Conservation (phyloP, 345 rosid genomes). For the Eucalyptus polybractea region DNA sequence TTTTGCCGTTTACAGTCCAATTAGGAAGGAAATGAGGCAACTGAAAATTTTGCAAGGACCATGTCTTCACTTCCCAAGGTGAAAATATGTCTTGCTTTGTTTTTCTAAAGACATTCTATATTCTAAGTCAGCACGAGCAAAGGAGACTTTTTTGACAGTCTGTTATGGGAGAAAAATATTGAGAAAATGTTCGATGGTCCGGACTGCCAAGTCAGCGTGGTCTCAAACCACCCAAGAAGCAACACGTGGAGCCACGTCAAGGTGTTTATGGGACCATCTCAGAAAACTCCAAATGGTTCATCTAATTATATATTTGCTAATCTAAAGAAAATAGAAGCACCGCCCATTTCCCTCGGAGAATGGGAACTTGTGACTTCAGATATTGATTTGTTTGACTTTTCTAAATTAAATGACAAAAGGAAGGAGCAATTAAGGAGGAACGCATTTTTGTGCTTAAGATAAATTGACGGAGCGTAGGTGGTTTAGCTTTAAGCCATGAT, state of each 20-base stretch:
- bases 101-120: background rate
- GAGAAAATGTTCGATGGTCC: too few relatives aligned
- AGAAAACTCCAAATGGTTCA: background rate
- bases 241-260: too few relatives aligned
- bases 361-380: too few relatives aligned
- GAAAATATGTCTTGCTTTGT: background rate
- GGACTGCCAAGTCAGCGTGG: too few relatives aligned
- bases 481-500: slow-evolving; percentile 23
- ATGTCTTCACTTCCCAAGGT: too few relatives aligned
- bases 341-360: background rate
- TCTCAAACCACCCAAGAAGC: too few relatives aligned
- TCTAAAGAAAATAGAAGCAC: background rate
- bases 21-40: background rate
- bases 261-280: background rate
- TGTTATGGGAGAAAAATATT: background rate
- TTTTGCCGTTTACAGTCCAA: too few relatives aligned
- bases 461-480: slow-evolving; percentile 10
- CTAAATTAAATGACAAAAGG: too few relatives aligned
- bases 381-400: too few relatives aligned
- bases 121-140: too few relatives aligned
- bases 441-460: background rate
- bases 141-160: background rate
- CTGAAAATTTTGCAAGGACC: too few relatives aligned
- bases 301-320: background rate
- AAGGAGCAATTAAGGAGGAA: too few relatives aligned